A percentile compares a stretch with the other conserved stretches of the same genome.
phyloP scores from a whole-genome alignment of 805 yeast species.

The Cephaloascus albidus region DNA sequence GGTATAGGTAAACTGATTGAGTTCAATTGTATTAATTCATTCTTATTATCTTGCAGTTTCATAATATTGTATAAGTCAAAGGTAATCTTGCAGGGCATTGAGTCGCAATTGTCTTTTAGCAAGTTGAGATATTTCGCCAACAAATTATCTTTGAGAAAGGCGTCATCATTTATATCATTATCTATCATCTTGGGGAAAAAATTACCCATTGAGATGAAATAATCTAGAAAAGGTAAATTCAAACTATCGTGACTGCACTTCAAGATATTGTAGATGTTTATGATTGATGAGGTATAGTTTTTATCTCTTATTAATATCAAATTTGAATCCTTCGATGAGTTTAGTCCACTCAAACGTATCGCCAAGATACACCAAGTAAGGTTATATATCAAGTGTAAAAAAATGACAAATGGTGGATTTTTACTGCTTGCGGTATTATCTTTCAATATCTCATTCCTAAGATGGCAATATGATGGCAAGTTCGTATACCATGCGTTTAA shows the following conservation, averaged over 20 bases:
- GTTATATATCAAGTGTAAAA: constrained; percentile 8
- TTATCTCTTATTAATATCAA: constrained; percentile 5
- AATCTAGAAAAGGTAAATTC: constrained; percentile 10
- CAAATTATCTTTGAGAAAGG: not conserved
- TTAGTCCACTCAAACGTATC: constrained; percentile 7
- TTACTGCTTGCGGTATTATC: constrained; percentile 1
- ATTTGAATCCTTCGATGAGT: constrained; percentile 1
- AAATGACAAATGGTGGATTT: constrained; percentile 9
- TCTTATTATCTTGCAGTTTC: constrained; percentile 1
- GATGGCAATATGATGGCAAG: constrained; percentile 3
- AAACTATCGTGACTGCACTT: constrained; percentile 1
- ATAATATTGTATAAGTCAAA: constrained; percentile 9
- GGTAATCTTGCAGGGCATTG: constrained; percentile 10
- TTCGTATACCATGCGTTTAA: not conserved
- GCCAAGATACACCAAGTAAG: constrained; percentile 12
- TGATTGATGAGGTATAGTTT: constrained; percentile 8
- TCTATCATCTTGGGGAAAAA: constrained; percentile 11
- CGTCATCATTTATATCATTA: constrained; percentile 1
- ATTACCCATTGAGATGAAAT: constrained; percentile 8
- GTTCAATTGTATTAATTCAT: not conserved
- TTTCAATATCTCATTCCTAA: constrained; percentile 1
- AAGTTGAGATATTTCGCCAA: not conserved
- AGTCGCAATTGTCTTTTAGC: not conserved
- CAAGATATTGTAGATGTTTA: constrained; percentile 5
- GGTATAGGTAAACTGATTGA: not conserved